Base-by-base conservation (phyloP, 805 yeast genomes). In the Candida tibetensis region DNA sequence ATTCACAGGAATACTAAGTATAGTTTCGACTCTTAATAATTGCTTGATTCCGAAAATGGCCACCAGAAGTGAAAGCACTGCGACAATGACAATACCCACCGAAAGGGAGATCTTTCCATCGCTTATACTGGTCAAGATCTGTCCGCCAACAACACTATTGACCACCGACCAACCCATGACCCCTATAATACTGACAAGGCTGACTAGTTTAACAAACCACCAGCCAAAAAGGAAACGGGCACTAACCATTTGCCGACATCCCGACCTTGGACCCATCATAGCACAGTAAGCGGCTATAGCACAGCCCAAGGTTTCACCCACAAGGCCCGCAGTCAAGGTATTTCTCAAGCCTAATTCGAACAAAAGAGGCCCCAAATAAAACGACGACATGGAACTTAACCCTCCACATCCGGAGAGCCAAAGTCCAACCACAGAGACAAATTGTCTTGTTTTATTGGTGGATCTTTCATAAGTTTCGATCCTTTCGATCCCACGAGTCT, bases 161-260 rank as follows among this genome's bases (percentile, higher is more conserved):
- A 87, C 89, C 25, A 88, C 81, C n/a, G 91, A 78, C 96, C 96
- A 88, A n/a, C 96, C 96, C 49, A 85, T 57, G 12, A 83, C 82
- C 34, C 95, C 95, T 30, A 85, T 59, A 41, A 85, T 78, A 31
- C 86, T 76, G 27, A 84, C 76, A 29, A 88, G 58, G 4, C 87
- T 81, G 32, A 86, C 84, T 38, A 86, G 66, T 57, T 84, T 82
- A 28, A 88, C 89, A 47, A 81, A 78, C 82, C 83, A 84, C 80
- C 90, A 82, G 1, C 96, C 96, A 57, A 87, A 88, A 32, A 86
- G 64, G 49, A 73, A 86, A 45, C 95, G 70, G 1, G 89, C 82
- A 16, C 85, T 74, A 7, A 87, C 90, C 89, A 88, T 84, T 54
- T 88, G 95, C 52, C 96, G 71, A 45, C 93, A 77, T 0, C 96